A percentile compares a stretch with the other conserved stretches of the same genome.
phyloP scores from a whole-genome alignment of 441 rosid genomes.

The Populus trichocarpa region DNA sequence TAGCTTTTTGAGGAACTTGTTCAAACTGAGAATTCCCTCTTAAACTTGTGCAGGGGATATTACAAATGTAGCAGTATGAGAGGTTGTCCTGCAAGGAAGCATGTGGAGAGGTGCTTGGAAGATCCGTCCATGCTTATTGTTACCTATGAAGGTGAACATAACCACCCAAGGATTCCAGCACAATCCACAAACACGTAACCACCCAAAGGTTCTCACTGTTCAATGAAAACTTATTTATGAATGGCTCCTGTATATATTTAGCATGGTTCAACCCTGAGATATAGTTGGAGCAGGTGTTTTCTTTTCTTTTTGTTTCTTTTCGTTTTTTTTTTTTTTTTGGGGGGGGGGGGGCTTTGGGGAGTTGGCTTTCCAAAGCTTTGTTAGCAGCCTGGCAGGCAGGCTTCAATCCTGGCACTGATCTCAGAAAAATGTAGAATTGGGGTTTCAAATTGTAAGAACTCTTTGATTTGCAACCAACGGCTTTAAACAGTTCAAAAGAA shows the following conservation, averaged over 20 bases:
- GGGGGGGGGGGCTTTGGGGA: conserved; percentile 8
- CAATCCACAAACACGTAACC: conserved; percentile 45
- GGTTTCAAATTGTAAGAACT: conserved; percentile 31
- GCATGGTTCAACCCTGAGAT: conserved; percentile 29
- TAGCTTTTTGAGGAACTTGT: not conserved
- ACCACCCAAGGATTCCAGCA: conserved; percentile 62
- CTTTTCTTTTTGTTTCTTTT: not conserved
- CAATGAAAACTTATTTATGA: conserved; percentile 7
- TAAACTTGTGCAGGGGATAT: conserved; percentile 64
- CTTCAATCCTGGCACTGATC: conserved; percentile 3
- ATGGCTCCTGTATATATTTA: conserved; percentile 45
- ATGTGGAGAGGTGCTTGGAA: conserved; percentile 92
- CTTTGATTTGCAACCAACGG: conserved; percentile 21
- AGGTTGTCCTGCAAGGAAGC: conserved; percentile 99
- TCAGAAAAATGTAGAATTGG: conserved; percentile 17
- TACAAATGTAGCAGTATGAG: conserved; percentile 98
- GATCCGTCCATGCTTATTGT: conserved; percentile 90
- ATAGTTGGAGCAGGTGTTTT: conserved; percentile 16
- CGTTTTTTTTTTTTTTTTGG: not conserved
- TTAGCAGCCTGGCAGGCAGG: conserved; percentile 6
- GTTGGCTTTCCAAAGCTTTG: conserved; percentile 15
- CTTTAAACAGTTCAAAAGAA: conserved; percentile 16
- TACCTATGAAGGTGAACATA: conserved; percentile 96
- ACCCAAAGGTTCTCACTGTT: conserved; percentile 16
- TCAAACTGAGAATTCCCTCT: not conserved